A percentile compares a stretch with the other conserved stretches of the same genome.
phyloP scores from a whole-genome alignment of 257 asterid species.

The Nicotiana paniculata region DNA sequence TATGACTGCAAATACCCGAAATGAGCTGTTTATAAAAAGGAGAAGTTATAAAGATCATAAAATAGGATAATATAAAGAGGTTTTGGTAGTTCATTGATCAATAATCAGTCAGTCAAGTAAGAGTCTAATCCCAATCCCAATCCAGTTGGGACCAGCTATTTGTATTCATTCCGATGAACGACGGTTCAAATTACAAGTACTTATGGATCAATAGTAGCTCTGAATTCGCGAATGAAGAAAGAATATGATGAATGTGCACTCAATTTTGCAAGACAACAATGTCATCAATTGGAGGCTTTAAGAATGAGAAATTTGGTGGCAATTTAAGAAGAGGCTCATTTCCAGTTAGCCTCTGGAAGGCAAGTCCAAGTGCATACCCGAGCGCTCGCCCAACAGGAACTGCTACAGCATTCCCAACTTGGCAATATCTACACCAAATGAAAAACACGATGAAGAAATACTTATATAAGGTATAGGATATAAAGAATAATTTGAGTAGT shows the following conservation, averaged over 20 bases:
- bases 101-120: background rate
- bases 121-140: background rate
- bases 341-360: slow-evolving; percentile 43
- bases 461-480: background rate
- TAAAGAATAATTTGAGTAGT: background rate
- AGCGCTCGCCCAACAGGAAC: slow-evolving; percentile 69
- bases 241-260: background rate
- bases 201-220: background rate
- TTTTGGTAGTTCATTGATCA: background rate
- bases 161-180: background rate
- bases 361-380: slow-evolving; percentile 73
- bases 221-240: background rate
- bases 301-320: slow-evolving; percentile 53
- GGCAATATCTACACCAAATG: slow-evolving; percentile 40
- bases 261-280: slow-evolving; percentile 19
- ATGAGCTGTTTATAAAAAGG: background rate
- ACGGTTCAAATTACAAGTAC: background rate
- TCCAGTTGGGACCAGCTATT: background rate
- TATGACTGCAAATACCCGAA: background rate
- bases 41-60: background rate
- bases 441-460: background rate
- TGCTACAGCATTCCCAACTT: slow-evolving; percentile 81
- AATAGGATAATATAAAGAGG: background rate
- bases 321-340: slow-evolving; percentile 50
- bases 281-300: slow-evolving; percentile 22